Evolutionary conservation across 352 stramenopile genomes (phyloP).

Genomic region (Phytopythium boreale): DNA sequence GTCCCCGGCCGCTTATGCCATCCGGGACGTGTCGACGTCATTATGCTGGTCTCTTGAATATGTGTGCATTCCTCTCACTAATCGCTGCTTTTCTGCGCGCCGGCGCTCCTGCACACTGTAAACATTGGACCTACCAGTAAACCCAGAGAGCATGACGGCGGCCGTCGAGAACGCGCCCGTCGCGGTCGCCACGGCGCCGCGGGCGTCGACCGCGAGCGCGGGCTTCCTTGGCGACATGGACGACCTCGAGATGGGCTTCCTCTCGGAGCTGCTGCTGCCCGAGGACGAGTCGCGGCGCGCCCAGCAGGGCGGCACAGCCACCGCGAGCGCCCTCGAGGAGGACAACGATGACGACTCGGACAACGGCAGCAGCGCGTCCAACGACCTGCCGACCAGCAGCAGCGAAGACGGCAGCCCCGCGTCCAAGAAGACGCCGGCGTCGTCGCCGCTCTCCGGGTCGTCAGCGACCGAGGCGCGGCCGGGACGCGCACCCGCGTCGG

Average conservation of each 20-base stretch:
- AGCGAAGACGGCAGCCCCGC: neutral
- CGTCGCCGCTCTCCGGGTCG: neutral
- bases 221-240: neutral
- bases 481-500: neutral
- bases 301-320: neutral
- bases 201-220: neutral
- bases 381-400: neutral
- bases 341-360: constrained; percentile 1
- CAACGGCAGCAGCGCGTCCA: neutral
- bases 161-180: neutral
- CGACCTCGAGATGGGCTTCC: constrained; percentile 40
- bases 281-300: constrained; percentile 24
- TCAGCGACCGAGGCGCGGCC: neutral
- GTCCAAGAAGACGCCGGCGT: neutral
- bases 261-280: constrained; percentile 47
- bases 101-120: too few relatives aligned
- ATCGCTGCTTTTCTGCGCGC: too few relatives aligned
- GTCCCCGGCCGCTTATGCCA: too few relatives aligned
- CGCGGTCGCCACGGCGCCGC: neutral
- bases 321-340: neutral
- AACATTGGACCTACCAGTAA: too few relatives aligned
- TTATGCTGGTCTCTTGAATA: too few relatives aligned
- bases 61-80: too few relatives aligned
- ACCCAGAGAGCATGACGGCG: too few relatives aligned
- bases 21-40: too few relatives aligned